These are phyloP conservation scores for Hypoxylon fuscum DNA, from an alignment of 495 filamentous ascomycete species.

Conservation along the genomic window DNA sequence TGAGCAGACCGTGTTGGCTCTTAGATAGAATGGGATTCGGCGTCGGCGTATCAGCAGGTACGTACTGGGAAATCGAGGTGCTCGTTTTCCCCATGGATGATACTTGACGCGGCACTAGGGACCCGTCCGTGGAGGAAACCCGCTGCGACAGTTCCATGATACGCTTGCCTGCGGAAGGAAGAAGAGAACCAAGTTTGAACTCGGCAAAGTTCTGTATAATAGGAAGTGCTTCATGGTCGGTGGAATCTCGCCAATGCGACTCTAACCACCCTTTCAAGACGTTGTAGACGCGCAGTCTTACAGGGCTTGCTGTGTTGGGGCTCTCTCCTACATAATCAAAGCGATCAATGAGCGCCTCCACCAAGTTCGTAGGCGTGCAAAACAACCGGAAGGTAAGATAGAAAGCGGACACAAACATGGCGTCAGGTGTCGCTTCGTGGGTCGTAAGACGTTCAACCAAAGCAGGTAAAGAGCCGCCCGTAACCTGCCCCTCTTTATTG, in stretches of 20 bases:
- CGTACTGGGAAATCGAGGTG: conserved; percentile 72
- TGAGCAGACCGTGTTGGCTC: conserved; percentile 77
- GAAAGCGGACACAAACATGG: conserved; percentile 92
- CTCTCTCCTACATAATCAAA: conserved; percentile 91
- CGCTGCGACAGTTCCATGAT: conserved; percentile 81
- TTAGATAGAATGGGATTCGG: conserved; percentile 76
- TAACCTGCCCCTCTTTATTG: conserved; percentile 95
- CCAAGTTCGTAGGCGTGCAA: conserved; percentile 80
- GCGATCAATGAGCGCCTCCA: conserved; percentile 81
- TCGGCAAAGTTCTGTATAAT: conserved; percentile 82
- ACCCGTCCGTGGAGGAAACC: conserved; percentile 77
- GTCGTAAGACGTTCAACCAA: conserved; percentile 93
- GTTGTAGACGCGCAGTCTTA: conserved; percentile 93
- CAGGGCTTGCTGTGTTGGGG: conserved; percentile 74
- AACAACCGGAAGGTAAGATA: conserved; percentile 98
- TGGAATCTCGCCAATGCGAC: conserved; percentile 88
- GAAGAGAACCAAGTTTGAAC: conserved; percentile 67
- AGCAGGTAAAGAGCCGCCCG: conserved; percentile 88
- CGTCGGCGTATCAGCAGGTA: conserved; percentile 73
- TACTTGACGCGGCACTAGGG: conserved; percentile 83
- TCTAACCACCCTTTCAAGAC: conserved; percentile 97
- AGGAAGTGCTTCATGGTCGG: conserved; percentile 76
- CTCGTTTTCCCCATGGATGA: conserved; percentile 90
- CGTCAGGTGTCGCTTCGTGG: conserved; percentile 91
- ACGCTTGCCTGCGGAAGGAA: conserved; percentile 82